Evolutionary conservation across 202 grass and related monocot species (phyloP).

Genomic region (Digitaria exilis): DNA sequence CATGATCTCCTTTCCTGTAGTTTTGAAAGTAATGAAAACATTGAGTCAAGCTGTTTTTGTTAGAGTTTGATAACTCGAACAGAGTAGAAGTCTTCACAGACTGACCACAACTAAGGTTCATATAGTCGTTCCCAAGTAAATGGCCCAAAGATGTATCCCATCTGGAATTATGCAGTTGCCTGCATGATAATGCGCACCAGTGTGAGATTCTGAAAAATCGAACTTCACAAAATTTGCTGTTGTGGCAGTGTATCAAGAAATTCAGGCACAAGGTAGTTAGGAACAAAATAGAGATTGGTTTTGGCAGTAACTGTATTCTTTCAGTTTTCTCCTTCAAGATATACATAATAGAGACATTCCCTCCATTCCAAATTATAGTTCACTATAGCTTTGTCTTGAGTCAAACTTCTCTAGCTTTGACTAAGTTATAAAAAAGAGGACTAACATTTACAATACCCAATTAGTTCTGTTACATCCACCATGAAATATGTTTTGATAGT

Average conservation of each 20-base stretch:
- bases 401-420: too few species aligned
- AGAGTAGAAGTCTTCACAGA: conserved; percentile 30
- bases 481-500: too few species aligned
- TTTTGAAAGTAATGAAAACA: conserved; percentile 40
- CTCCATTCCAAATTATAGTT: too few species aligned
- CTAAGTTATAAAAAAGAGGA: too few species aligned
- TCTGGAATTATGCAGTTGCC: conserved; percentile 85
- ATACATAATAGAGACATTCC: neutral
- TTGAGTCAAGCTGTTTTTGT: conserved; percentile 29
- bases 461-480: too few species aligned
- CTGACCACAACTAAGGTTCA: conserved; percentile 74
- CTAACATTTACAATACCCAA: too few species aligned
- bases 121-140: conserved; percentile 75
- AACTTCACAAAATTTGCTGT: neutral
- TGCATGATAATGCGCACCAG: conserved; percentile 34
- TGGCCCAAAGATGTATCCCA: conserved; percentile 90
- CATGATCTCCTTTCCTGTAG: conserved; percentile 73
- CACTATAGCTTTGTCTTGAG: too few species aligned
- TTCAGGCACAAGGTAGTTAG: neutral
- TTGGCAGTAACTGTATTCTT: neutral
- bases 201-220: conserved; percentile 4
- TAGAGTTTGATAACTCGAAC: conserved; percentile 13
- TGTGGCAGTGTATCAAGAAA: neutral
- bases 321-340: neutral
- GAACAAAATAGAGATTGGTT: neutral